Percentiles rank a stretch among this genome's conserved stretches.
Conservation (phyloP, 2,329 filamentous ascomycete species). For the Ophiosphaerella narmari region DNA sequence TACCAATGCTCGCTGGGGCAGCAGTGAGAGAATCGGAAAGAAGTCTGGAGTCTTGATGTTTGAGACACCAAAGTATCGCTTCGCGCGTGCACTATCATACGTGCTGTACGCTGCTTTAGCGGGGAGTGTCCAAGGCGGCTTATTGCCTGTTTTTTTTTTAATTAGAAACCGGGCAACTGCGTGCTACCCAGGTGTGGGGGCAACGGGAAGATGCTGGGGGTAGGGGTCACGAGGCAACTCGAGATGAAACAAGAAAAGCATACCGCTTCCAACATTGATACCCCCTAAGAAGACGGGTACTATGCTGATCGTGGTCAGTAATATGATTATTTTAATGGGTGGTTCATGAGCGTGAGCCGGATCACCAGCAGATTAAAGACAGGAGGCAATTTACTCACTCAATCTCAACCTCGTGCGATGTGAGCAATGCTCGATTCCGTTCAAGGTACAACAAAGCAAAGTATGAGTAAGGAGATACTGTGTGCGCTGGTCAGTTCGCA, state of each 20-base stretch:
- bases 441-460: conserved; percentile 62
- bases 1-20: conserved; percentile 68
- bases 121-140: conserved; percentile 72
- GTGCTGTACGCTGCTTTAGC: conserved; percentile 67
- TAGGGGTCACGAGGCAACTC: not conserved
- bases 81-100: conserved; percentile 56
- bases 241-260: conserved; percentile 4
- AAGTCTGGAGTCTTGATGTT: conserved; percentile 52
- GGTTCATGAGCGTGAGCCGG: no score
- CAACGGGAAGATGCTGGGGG: not conserved
- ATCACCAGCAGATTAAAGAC: not conserved
- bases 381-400: conserved; percentile 58
- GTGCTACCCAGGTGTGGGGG: not conserved
- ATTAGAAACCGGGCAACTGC: not conserved
- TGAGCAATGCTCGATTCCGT: conserved; percentile 59
- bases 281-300: conserved; percentile 70
- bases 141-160: conserved; percentile 62
- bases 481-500: conserved; percentile 41
- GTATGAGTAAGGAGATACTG: conserved; percentile 67
- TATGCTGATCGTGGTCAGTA: conserved; percentile 54
- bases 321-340: not conserved
- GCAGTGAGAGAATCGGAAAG: conserved; percentile 60
- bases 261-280: conserved; percentile 51
- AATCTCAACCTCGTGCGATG: conserved; percentile 64
- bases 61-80: conserved; percentile 55